Percentiles rank a stretch among this genome's conserved stretches.
phyloP scores from a whole-genome alignment of 345 rosid genomes.

The Dimocarpus longan region DNA sequence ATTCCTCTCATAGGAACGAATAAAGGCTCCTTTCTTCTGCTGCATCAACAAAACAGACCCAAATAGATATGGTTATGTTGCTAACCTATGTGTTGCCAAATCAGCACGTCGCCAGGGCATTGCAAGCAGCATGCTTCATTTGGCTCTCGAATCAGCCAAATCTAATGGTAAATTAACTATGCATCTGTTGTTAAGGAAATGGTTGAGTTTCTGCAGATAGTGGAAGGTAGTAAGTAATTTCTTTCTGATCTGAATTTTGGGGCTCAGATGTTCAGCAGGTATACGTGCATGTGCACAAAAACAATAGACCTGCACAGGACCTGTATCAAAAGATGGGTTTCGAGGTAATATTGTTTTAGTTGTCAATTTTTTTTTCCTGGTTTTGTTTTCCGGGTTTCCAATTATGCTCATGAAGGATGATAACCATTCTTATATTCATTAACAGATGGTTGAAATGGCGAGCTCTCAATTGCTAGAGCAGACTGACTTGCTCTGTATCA shows the following conservation, averaged over 20 bases:
- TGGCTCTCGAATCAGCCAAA: constrained; percentile 65
- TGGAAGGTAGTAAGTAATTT: background rate
- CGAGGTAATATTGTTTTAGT: constrained; percentile 48
- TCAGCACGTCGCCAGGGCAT: constrained; percentile 87
- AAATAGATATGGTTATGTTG: constrained; percentile 67
- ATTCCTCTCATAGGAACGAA: constrained; percentile 55
- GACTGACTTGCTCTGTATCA: constrained; percentile 63
- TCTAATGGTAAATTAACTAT: constrained; percentile 47
- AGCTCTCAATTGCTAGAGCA: constrained; percentile 43
- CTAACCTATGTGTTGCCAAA: constrained; percentile 79
- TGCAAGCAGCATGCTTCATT: constrained; percentile 75
- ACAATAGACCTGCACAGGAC: constrained; percentile 62
- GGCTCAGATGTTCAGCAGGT: constrained; percentile 61
- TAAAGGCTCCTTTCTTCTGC: constrained; percentile 55
- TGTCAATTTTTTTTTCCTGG: constrained; percentile 1
- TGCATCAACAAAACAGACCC: constrained; percentile 40
- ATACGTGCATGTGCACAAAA: constrained; percentile 74
- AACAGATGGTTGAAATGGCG: constrained; percentile 69
- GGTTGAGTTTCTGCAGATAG: background rate
- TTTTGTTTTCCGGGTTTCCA: constrained; percentile 12
- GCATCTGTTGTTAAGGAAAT: constrained; percentile 1
- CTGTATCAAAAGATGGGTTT: constrained; percentile 71
- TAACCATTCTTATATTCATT: background rate
- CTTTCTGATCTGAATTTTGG: constrained; percentile 22
- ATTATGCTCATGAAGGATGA: constrained; percentile 13